Conservation (phyloP, 192 early-diverging fungal species). For the Fimicolochytrium jonesii region DNA sequence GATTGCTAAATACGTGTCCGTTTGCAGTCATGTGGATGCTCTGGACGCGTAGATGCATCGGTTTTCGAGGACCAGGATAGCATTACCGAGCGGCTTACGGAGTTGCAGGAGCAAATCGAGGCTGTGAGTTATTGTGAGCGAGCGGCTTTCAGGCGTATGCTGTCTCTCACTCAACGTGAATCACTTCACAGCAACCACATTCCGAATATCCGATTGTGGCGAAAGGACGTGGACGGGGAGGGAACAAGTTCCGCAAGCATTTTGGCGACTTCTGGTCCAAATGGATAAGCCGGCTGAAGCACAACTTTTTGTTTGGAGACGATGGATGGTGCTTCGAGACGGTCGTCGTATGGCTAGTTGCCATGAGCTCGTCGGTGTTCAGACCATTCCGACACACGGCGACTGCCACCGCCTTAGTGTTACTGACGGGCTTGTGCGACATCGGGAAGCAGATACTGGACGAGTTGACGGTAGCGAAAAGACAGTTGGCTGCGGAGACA, state of each 20-base stretch:
- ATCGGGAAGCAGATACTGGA: conserved; percentile 52
- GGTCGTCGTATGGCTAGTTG: conserved; percentile 36
- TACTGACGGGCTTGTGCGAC: conserved; percentile 67
- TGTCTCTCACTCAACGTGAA: no score
- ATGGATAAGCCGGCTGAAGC: conserved; percentile 25
- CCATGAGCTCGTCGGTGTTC: conserved; percentile 62
- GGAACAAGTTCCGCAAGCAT: conserved; percentile 62
- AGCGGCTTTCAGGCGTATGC: no score
- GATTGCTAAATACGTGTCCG: no score
- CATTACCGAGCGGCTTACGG: conserved; percentile 48
- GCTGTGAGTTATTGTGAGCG: no score
- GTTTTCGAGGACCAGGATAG: conserved; percentile 54
- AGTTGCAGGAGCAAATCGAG: conserved; percentile 56
- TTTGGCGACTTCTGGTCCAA: conserved; percentile 64
- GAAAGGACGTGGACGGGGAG: conserved; percentile 32
- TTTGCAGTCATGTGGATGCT: conserved; percentile 14
- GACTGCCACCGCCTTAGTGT: conserved; percentile 62
- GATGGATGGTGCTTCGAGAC: conserved; percentile 34
- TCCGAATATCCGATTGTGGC: conserved; percentile 78
- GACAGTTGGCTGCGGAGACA: conserved; percentile 64
- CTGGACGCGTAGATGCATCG: conserved; percentile 7
- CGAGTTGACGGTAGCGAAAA: conserved; percentile 60
- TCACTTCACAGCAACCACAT: conserved; percentile 31
- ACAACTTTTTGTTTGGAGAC: conserved; percentile 51
- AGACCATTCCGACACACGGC: conserved; percentile 90